phyloP scores from a whole-genome alignment of 139 green algal genomes.

The Marvania coccoides region DNA sequence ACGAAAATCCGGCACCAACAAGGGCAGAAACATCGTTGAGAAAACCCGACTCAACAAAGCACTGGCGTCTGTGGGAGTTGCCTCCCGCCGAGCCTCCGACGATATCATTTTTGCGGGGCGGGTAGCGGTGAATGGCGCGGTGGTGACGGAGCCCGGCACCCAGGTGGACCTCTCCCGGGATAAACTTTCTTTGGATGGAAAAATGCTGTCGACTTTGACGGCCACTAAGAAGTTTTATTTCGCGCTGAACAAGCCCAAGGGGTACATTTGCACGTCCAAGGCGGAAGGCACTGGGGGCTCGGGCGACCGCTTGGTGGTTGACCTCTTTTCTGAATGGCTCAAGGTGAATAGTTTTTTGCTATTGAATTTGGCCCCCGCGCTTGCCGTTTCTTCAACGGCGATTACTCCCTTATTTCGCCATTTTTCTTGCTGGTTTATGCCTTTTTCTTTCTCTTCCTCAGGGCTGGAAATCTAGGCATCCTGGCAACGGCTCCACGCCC shows the following conservation, averaged over 20 bases:
- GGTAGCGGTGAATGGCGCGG: conserved; percentile 76
- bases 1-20: background rate
- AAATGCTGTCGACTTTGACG: conserved; percentile 1
- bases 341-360: background rate
- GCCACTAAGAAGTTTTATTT: conserved; percentile 31
- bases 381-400: no score
- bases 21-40: background rate
- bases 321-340: conserved; percentile 28
- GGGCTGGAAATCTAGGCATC: conserved; percentile 2
- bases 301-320: conserved; percentile 19
- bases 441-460: background rate
- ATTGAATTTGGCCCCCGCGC: background rate
- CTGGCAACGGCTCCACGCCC: background rate
- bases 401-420: background rate
- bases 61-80: conserved; percentile 70
- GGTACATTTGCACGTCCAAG: conserved; percentile 65
- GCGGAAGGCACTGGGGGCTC: background rate
- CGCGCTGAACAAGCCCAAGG: conserved; percentile 74
- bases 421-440: background rate
- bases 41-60: conserved; percentile 26
- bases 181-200: conserved; percentile 49
- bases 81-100: conserved; percentile 73
- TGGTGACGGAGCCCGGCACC: conserved; percentile 52
- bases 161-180: conserved; percentile 45
- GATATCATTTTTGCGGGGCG: conserved; percentile 66